phyloP scores from a whole-genome alignment of 1,139 yeast species.

The Zygoascus meyerae region DNA sequence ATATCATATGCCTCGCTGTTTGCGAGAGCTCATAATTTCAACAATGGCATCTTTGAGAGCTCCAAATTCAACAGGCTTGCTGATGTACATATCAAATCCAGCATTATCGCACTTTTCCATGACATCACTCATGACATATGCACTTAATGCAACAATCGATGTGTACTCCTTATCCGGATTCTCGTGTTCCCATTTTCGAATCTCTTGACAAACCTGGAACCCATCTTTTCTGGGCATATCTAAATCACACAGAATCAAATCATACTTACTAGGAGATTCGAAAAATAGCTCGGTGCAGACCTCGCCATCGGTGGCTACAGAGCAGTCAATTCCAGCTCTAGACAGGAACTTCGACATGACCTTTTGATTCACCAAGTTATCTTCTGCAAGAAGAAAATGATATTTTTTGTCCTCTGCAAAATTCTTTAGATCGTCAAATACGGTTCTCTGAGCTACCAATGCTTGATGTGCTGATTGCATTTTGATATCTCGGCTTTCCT shows the following conservation, averaged over 20 bases:
- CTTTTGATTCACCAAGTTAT: slow-evolving; percentile 81
- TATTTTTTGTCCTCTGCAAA: slow-evolving; percentile 42
- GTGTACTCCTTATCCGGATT: slow-evolving; percentile 43
- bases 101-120: slow-evolving; percentile 66
- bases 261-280: slow-evolving; percentile 37
- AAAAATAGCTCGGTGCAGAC: slow-evolving; percentile 53
- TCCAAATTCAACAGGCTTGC: slow-evolving; percentile 50
- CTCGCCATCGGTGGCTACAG: slow-evolving; percentile 69
- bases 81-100: slow-evolving; percentile 73
- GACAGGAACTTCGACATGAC: slow-evolving; percentile 71
- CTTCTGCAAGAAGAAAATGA: slow-evolving; percentile 74
- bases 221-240: slow-evolving; percentile 88
- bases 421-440: slow-evolving; percentile 20
- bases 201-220: slow-evolving; percentile 70
- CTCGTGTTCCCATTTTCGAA: slow-evolving; percentile 70
- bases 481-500: slow-evolving; percentile 26
- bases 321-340: slow-evolving; percentile 67
- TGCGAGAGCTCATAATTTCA: slow-evolving; percentile 5
- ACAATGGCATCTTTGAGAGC: slow-evolving; percentile 21
- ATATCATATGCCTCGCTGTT: neutral
- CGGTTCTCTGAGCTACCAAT: slow-evolving; percentile 22
- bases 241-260: slow-evolving; percentile 72
- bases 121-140: slow-evolving; percentile 81
- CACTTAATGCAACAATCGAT: slow-evolving; percentile 67
- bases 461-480: slow-evolving; percentile 27